Evolutionary conservation across 83 land plant species (phyloP).

Genomic region (Thuja plicata): DNA sequence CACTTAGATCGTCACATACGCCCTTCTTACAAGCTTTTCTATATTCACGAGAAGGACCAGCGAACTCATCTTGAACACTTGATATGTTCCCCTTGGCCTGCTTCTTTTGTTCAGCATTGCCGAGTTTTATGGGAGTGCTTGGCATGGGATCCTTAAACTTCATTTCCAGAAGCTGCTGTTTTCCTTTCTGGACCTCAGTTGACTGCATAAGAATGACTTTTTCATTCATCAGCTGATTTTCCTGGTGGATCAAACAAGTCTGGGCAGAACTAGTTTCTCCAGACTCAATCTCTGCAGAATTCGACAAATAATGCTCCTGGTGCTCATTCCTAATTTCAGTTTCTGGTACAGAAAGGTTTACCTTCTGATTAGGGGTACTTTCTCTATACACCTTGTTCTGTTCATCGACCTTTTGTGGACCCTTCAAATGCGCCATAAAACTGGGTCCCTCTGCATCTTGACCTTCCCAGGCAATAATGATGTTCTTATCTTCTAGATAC

Average conservation of each 20-base stretch:
- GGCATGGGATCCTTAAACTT: neutral
- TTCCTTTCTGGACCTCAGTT: conserved; percentile 9
- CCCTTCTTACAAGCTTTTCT: neutral
- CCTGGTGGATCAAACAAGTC: neutral
- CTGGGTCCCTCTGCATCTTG: conserved; percentile 10
- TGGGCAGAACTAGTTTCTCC: neutral
- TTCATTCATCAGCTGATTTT: neutral
- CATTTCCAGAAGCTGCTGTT: conserved; percentile 44
- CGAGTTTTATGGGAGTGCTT: neutral
- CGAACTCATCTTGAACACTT: neutral
- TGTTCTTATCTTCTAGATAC: neutral
- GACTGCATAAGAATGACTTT: neutral
- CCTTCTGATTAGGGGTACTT: neutral
- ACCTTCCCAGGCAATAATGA: neutral
- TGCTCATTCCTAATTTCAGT: neutral
- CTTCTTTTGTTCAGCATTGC: neutral
- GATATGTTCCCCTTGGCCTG: neutral
- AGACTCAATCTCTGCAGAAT: neutral
- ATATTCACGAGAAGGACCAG: conserved; percentile 2
- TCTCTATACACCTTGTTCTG: neutral
- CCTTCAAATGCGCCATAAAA: neutral
- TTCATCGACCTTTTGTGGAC: neutral
- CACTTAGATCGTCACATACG: neutral
- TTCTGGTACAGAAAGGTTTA: neutral
- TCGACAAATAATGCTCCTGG: neutral